A percentile compares a stretch with the other conserved stretches of the same genome.
Evolutionary conservation across 2,329 filamentous ascomycete genomes (phyloP).

Genomic region (Anisogramma anomala): DNA sequence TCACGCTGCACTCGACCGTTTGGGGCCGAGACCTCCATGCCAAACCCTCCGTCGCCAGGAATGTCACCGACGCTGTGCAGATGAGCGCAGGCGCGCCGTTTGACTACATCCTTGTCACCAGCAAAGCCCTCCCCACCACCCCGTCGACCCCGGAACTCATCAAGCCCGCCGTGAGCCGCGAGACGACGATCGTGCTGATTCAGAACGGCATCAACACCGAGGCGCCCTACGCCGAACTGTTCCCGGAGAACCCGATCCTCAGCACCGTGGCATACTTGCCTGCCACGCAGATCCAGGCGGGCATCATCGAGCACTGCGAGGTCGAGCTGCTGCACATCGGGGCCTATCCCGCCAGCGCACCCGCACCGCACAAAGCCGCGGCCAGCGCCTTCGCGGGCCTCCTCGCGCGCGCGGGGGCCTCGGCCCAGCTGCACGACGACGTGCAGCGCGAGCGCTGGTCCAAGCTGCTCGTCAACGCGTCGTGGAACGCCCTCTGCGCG

Average conservation of each 20-base stretch:
- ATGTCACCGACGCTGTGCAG: slow-evolving; percentile 22
- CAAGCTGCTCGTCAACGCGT: slow-evolving; percentile 65
- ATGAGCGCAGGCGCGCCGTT: slow-evolving; percentile 16
- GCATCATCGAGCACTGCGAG: slow-evolving; percentile 6
- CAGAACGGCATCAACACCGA: slow-evolving; percentile 65
- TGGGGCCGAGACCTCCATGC: slow-evolving; percentile 21
- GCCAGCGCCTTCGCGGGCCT: slow-evolving; percentile 26
- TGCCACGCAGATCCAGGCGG: slow-evolving; percentile 48
- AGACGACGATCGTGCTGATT: slow-evolving; percentile 52
- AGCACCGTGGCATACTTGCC: slow-evolving; percentile 60
- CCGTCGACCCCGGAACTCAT: slow-evolving; percentile 51
- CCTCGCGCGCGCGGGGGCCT: slow-evolving; percentile 38
- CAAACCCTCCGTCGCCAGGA: slow-evolving; percentile 18
- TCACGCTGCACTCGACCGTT: slow-evolving; percentile 21
- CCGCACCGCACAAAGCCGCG: not conserved
- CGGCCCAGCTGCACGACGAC: slow-evolving; percentile 54
- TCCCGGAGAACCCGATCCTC: slow-evolving; percentile 48
- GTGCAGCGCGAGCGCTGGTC: slow-evolving; percentile 64
- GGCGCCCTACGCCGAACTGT: slow-evolving; percentile 50
- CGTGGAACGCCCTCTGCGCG: slow-evolving; percentile 63
- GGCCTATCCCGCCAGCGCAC: slow-evolving; percentile 7
- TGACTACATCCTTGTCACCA: slow-evolving; percentile 58
- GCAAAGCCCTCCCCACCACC: slow-evolving; percentile 56
- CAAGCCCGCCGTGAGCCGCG: slow-evolving; percentile 43
- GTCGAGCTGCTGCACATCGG: slow-evolving; percentile 9